Evolutionary conservation across 176 grass and related monocot species (phyloP).

Genomic region (Musa schizocarpa): DNA sequence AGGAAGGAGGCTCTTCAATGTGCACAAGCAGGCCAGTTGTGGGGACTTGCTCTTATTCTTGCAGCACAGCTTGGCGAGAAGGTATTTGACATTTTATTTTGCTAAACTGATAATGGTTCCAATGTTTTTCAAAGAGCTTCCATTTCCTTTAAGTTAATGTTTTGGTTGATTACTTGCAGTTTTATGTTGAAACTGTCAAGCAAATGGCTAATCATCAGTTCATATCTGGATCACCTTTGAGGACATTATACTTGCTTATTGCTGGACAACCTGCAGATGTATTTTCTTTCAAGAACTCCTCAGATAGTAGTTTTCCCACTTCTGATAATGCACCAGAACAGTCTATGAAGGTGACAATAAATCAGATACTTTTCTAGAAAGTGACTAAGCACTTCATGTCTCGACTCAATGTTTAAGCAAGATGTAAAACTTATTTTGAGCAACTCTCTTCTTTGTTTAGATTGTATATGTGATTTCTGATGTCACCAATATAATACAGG

Average conservation of each 20-base stretch:
- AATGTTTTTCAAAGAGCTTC: too few species aligned
- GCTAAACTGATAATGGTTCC: too few species aligned
- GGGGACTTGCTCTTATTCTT: slow-evolving; percentile 91
- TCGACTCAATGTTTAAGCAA: too few species aligned
- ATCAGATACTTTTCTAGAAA: too few species aligned
- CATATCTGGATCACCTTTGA: slow-evolving; percentile 68
- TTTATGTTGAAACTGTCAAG: slow-evolving; percentile 88
- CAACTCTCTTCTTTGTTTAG: too few species aligned
- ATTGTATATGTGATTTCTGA: too few species aligned
- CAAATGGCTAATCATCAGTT: slow-evolving; percentile 91
- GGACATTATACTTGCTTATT: slow-evolving; percentile 87
- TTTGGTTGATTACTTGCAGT: slow-evolving; percentile 33
- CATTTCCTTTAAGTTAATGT: too few species aligned
- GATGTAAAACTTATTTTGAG: too few species aligned
- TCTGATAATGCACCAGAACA: too few species aligned
- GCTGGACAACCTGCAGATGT: slow-evolving; percentile 93
- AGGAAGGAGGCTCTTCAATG: slow-evolving; percentile 80
- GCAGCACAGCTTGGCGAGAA: slow-evolving; percentile 84
- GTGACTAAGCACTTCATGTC: too few species aligned
- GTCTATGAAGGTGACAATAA: too few species aligned
- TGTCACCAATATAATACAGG: slow-evolving; percentile 14
- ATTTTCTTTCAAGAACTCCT: slow-evolving; percentile 35
- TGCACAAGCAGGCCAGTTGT: slow-evolving; percentile 88
- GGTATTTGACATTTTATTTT: slow-evolving; percentile 17
- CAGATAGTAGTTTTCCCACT: too few species aligned